Conservation (phyloP, 345 rosid genomes). For the Capsella bursapastoris region DNA sequence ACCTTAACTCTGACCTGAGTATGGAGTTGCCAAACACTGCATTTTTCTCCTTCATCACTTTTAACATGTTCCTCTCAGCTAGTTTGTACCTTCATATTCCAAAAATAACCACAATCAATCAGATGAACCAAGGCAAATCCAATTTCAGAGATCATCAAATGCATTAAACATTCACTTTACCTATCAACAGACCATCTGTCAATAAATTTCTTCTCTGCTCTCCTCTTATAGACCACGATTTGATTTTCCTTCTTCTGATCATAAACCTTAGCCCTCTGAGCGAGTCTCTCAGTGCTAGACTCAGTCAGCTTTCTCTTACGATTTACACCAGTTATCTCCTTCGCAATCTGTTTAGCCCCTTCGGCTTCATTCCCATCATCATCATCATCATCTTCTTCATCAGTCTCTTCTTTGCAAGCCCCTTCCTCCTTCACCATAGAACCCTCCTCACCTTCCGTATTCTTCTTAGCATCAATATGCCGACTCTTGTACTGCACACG, state of each 20-base stretch:
- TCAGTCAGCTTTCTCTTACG: slow-evolving; percentile 53
- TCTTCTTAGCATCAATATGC: slow-evolving; percentile 33
- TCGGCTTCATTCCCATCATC: slow-evolving; percentile 32
- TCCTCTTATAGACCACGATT: slow-evolving; percentile 52
- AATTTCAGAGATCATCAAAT: slow-evolving; percentile 13
- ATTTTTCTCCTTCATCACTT: slow-evolving; percentile 77
- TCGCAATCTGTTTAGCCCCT: slow-evolving; percentile 4
- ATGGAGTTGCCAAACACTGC: slow-evolving; percentile 76
- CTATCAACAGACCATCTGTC: slow-evolving; percentile 83
- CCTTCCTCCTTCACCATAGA: slow-evolving; percentile 38
- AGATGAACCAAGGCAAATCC: slow-evolving; percentile 1
- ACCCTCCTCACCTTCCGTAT: slow-evolving; percentile 14
- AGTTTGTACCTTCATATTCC: slow-evolving; percentile 63
- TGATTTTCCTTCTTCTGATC: slow-evolving; percentile 47
- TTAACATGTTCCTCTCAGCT: slow-evolving; percentile 88
- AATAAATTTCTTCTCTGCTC: slow-evolving; percentile 48
- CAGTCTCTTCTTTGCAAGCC: slow-evolving; percentile 24
- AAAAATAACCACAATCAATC: slow-evolving; percentile 15
- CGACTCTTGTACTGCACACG: slow-evolving; percentile 56
- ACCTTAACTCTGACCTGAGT: slow-evolving; percentile 71
- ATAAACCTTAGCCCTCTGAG: slow-evolving; percentile 43
- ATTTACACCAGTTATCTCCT: slow-evolving; percentile 3
- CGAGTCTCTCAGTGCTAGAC: slow-evolving; percentile 24
- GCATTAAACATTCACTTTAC: slow-evolving; percentile 44
- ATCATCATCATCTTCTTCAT: slow-evolving; percentile 29